Evolutionary conservation across 495 filamentous ascomycete genomes (phyloP), one percentile per base, ranked within the genome.

Genomic region (Xeromyces bisporus): DNA sequence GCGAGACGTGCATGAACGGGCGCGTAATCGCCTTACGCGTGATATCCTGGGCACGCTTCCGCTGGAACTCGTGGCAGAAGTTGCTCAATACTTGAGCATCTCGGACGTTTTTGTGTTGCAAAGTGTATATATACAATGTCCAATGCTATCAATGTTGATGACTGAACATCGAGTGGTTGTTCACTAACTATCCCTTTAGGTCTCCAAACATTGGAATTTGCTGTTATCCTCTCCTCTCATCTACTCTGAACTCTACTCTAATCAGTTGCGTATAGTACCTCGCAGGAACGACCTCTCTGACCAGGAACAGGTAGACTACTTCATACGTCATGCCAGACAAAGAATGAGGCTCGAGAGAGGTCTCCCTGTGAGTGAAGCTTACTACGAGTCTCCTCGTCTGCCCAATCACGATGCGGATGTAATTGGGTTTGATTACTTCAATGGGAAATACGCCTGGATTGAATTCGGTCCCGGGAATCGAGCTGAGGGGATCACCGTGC

Each of bases 11-110:
- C 47, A 52, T 31, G 14, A 23, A 9, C 41, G 37, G 24, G 24
- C 42, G 3, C 35, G 47, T 25, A 5, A 27, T 1, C 36, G 35
- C 12, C 48, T 59, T 15, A 40, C 50, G 18, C 41, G 36, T n/a
- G 58, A 62, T 36, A 41, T 62, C 7, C 24, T 60, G 1, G 48
- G 47, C 16, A 36, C 35, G 2, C 32, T 58, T 21, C 58, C 56
- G 1, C 7, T 44, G 1, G 58, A 62, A 34, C 26, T 62, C 7
- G 40, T 44, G 1, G 33, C 42, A 3, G 33, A 49, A 6, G 30
- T 60, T 16, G 32, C 32, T 6, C 27, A 38, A 7, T 37, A 48
- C 30, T 20, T 60, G 12, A 20, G 33, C 15, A 11, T 58, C 1
- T 15, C 20, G 5, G 52, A 60, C 15, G 3, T 54, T 15, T 11